phyloP scores from a whole-genome alignment of 2,329 filamentous ascomycete species.

The Ceratocystis colombiana region DNA sequence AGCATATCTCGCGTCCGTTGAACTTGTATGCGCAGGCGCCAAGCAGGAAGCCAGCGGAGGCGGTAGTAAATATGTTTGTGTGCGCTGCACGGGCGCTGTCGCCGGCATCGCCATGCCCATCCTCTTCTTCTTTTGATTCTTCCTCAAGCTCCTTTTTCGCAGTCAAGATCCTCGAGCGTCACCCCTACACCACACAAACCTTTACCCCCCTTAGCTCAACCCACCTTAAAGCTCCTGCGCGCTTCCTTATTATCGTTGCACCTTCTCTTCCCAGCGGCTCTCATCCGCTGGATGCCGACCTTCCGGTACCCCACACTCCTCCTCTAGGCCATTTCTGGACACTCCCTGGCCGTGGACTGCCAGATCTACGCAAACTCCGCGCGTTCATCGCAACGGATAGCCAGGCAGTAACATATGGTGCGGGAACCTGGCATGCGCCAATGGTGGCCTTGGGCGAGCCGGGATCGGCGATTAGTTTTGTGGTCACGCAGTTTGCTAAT shows the following conservation, averaged over 20 bases:
- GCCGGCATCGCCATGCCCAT: neutral
- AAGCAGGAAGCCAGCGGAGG: slow-evolving; percentile 45
- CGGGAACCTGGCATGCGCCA: slow-evolving; percentile 90
- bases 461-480: slow-evolving; percentile 61
- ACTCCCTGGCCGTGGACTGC: slow-evolving; percentile 53
- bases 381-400: slow-evolving; percentile 69
- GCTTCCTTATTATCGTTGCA: slow-evolving; percentile 81
- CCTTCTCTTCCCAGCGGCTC: slow-evolving; percentile 53
- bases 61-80: slow-evolving; percentile 80
- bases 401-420: slow-evolving; percentile 84
- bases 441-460: slow-evolving; percentile 71
- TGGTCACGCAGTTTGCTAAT: slow-evolving; percentile 83
- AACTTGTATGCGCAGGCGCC: slow-evolving; percentile 61
- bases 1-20: slow-evolving; percentile 61
- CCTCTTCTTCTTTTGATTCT: slow-evolving; percentile 14
- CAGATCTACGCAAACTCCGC: slow-evolving; percentile 58
- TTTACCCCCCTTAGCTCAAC: slow-evolving; percentile 62
- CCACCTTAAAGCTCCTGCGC: slow-evolving; percentile 31
- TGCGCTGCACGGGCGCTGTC: slow-evolving; percentile 43
- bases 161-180: slow-evolving; percentile 69
- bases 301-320: neutral
- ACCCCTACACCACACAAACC: slow-evolving; percentile 89
- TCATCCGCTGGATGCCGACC: slow-evolving; percentile 29
- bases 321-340: slow-evolving; percentile 31
- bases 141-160: slow-evolving; percentile 40